Evolutionary conservation across 2,329 filamentous ascomycete species (phyloP).

Genomic region (Arachnomyces sp.): DNA sequence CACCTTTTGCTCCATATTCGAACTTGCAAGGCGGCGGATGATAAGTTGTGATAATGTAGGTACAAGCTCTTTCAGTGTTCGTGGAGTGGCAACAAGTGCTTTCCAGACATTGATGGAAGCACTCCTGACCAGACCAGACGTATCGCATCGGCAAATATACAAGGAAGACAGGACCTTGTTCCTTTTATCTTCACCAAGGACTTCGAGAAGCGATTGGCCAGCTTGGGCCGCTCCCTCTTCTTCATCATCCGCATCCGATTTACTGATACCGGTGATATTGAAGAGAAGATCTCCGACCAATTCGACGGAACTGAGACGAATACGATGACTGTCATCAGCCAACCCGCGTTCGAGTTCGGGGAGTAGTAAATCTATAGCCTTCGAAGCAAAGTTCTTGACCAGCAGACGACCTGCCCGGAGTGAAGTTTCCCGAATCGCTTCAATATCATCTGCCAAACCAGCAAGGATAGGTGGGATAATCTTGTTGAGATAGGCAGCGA

Average conservation of each 20-base stretch:
- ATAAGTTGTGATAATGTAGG: slow-evolving; percentile 91
- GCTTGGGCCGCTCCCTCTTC: slow-evolving; percentile 71
- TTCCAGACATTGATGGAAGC: slow-evolving; percentile 95
- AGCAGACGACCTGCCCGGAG: slow-evolving; percentile 85
- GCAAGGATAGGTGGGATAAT: slow-evolving; percentile 94
- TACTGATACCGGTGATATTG: slow-evolving; percentile 90
- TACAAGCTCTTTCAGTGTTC: slow-evolving; percentile 87
- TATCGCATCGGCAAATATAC: slow-evolving; percentile 97
- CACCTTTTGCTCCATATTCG: slow-evolving; percentile 97
- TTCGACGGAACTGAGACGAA: slow-evolving; percentile 95
- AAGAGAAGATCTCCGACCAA: slow-evolving; percentile 93
- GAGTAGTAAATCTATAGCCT: slow-evolving; percentile 85
- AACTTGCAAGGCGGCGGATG: slow-evolving; percentile 84
- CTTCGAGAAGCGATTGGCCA: slow-evolving; percentile 83
- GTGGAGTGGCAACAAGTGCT: slow-evolving; percentile 82
- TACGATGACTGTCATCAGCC: slow-evolving; percentile 95
- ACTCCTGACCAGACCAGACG: slow-evolving; percentile 78
- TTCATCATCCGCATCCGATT: slow-evolving; percentile 66
- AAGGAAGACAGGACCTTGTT: slow-evolving; percentile 96
- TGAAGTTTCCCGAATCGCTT: slow-evolving; percentile 94
- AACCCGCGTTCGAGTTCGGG: slow-evolving; percentile 93
- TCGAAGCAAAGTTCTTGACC: slow-evolving; percentile 96
- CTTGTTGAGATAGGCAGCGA: slow-evolving; percentile 86
- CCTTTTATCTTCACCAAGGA: slow-evolving; percentile 89
- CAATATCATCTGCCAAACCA: slow-evolving; percentile 89